Conservation (phyloP, 768 basidiomycete species). For the Tephrocybe sp. region DNA sequence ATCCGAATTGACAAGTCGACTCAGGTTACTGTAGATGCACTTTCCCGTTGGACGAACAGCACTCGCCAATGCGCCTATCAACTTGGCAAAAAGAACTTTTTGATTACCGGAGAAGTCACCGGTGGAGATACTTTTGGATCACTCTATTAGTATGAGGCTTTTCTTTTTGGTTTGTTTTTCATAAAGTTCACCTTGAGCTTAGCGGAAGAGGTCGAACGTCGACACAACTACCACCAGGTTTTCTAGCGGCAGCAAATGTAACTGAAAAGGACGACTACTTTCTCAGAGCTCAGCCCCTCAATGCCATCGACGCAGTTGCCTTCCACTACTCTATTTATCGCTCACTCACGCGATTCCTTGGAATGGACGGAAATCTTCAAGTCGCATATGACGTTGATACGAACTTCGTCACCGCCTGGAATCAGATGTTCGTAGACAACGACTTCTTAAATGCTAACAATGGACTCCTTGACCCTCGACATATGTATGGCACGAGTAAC, state of each 20-base stretch:
- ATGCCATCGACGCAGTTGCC: constrained; percentile 74
- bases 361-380: constrained; percentile 93
- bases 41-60: constrained; percentile 70
- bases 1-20: constrained; percentile 96
- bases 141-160: constrained; percentile 66
- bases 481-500: constrained; percentile 91
- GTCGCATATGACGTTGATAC: constrained; percentile 82
- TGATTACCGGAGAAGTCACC: constrained; percentile 91
- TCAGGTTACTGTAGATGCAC: constrained; percentile 81
- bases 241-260: constrained; percentile 65
- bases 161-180: not conserved
- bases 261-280: constrained; percentile 67
- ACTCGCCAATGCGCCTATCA: constrained; percentile 72
- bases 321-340: constrained; percentile 97
- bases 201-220: constrained; percentile 90
- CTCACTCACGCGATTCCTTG: constrained; percentile 79
- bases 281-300: constrained; percentile 59
- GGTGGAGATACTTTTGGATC: constrained; percentile 91
- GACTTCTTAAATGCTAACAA: constrained; percentile 78
- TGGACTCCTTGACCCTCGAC: constrained; percentile 71
- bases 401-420: constrained; percentile 91
- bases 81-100: constrained; percentile 83
- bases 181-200: not conserved
- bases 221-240: constrained; percentile 63
- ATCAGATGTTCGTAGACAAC: constrained; percentile 84